phyloP scores from a whole-genome alignment of 2,329 filamentous ascomycete genomes.

The Ophiostoma ips region DNA sequence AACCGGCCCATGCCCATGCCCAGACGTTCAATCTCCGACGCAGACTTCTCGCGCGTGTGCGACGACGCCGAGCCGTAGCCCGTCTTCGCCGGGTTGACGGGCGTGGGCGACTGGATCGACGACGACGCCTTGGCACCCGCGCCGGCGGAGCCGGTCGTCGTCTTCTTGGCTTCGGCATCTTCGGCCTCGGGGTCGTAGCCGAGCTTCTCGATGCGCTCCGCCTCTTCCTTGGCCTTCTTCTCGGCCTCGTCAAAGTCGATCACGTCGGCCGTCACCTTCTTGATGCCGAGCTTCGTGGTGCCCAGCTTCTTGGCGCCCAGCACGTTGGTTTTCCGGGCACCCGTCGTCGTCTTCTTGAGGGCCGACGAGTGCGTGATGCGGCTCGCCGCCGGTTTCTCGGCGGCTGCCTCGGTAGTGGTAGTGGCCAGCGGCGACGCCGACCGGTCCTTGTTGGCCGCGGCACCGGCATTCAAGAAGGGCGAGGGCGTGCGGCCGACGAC shows the following conservation, averaged over 20 bases:
- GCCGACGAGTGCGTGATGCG: constrained; percentile 65
- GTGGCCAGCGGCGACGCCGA: constrained; percentile 70
- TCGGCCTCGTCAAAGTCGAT: constrained; percentile 98
- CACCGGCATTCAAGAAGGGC: constrained; percentile 73
- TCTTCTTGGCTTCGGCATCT: constrained; percentile 32
- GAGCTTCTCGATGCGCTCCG: constrained; percentile 85
- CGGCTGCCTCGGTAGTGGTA: constrained; percentile 34
- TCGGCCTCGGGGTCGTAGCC: constrained; percentile 93
- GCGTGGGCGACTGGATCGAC: constrained; percentile 58
- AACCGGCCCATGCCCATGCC: constrained; percentile 79
- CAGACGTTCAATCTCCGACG: constrained; percentile 72
- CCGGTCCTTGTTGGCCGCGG: constrained; percentile 58
- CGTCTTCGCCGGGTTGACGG: constrained; percentile 50
- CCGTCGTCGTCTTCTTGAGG: constrained; percentile 61
- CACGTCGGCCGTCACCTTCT: constrained; percentile 68
- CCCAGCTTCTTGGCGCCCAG: constrained; percentile 64
- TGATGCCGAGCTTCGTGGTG: constrained; percentile 65
- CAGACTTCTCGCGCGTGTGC: constrained; percentile 45
- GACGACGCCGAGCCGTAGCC: constrained; percentile 47
- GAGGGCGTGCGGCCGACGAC: constrained; percentile 69
- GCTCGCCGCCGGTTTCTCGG: constrained; percentile 46
- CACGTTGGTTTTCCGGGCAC: constrained; percentile 71
- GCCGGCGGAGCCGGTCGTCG: constrained; percentile 28
- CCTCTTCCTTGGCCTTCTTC: constrained; percentile 93
- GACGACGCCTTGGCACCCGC: neutral